Evolutionary conservation across 2,329 filamentous ascomycete genomes (phyloP).

Genomic region (Daldinia sp.): DNA sequence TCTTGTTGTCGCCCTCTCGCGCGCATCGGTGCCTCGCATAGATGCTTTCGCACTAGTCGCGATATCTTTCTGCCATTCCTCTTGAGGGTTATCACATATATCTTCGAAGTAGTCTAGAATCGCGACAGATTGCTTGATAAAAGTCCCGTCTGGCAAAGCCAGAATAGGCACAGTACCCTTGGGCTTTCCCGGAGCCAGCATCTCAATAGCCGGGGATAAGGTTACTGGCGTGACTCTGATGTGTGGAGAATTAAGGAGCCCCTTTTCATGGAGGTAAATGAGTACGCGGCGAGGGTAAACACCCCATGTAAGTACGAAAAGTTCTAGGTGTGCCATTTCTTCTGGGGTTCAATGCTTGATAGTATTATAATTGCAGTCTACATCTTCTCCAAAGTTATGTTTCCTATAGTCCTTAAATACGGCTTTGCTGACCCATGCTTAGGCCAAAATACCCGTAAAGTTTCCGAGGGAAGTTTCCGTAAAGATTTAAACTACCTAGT

Average conservation of each 20-base stretch:
- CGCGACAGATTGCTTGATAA: slow-evolving; percentile 44
- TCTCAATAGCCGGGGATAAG: background rate
- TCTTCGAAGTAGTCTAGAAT: slow-evolving; percentile 47
- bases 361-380: background rate
- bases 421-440: background rate
- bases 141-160: slow-evolving; percentile 36
- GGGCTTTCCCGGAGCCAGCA: slow-evolving; percentile 41
- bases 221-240: slow-evolving; percentile 7
- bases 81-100: slow-evolving; percentile 40
- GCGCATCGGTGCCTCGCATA: slow-evolving; percentile 10
- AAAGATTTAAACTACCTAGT: no score
- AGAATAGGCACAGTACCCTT: slow-evolving; percentile 41
- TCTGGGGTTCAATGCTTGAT: background rate
- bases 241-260: slow-evolving; percentile 20
- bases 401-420: background rate
- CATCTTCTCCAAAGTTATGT: background rate
- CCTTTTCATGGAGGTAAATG: slow-evolving; percentile 34
- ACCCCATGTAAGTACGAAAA: slow-evolving; percentile 20
- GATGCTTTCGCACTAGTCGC: slow-evolving; percentile 10
- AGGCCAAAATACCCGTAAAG: background rate
- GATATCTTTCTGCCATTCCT: slow-evolving; percentile 36
- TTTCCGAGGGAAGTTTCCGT: slow-evolving; percentile 4
- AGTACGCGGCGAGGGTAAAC: slow-evolving; percentile 24
- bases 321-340: slow-evolving; percentile 23
- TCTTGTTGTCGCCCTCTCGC: slow-evolving; percentile 12